Evolutionary conservation across 164 flowering plant species (phyloP).

Genomic region (Kingdonia uniflora): DNA sequence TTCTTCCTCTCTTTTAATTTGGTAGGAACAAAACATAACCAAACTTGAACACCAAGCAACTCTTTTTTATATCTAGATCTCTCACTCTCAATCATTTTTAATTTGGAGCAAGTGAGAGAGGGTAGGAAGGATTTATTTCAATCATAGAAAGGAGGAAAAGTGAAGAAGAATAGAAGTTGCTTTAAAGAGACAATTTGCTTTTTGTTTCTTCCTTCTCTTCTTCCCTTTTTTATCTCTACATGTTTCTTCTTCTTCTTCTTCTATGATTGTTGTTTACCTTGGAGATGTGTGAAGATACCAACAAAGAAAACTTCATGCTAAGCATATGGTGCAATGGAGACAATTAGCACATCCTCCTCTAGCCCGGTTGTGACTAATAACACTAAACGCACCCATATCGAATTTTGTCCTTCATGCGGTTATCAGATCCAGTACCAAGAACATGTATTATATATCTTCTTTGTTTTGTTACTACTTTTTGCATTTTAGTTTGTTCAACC

Average conservation of each 20-base stretch:
- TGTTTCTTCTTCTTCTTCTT: not conserved
- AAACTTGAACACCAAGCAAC: conserved; percentile 21
- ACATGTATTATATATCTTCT: conserved; percentile 19
- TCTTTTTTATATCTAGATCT: conserved; percentile 8
- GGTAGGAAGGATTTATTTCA: not conserved
- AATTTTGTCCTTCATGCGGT: conserved; percentile 54
- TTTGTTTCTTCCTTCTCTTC: conserved; percentile 7
- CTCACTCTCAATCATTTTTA: conserved; percentile 1
- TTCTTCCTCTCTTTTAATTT: too few relatives aligned
- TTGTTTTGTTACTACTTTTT: not conserved
- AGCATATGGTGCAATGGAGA: conserved; percentile 42
- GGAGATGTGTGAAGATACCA: conserved; percentile 1
- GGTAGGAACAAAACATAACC: not conserved
- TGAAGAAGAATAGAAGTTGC: conserved; percentile 14
- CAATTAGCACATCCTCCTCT: conserved; percentile 6
- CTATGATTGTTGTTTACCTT: not conserved
- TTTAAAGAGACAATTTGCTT: conserved; percentile 6
- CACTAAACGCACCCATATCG: conserved; percentile 6
- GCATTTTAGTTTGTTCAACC: not conserved
- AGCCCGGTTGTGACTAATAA: conserved; percentile 2
- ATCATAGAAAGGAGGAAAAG: conserved; percentile 16
- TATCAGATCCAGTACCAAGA: conserved; percentile 33
- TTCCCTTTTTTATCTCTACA: conserved; percentile 1
- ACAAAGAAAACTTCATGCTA: conserved; percentile 19
- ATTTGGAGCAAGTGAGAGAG: conserved; percentile 1